These are phyloP conservation scores for Acanthamoeba royreba DNA, from an alignment of 208 protist species.

Conservation along the genomic window DNA sequence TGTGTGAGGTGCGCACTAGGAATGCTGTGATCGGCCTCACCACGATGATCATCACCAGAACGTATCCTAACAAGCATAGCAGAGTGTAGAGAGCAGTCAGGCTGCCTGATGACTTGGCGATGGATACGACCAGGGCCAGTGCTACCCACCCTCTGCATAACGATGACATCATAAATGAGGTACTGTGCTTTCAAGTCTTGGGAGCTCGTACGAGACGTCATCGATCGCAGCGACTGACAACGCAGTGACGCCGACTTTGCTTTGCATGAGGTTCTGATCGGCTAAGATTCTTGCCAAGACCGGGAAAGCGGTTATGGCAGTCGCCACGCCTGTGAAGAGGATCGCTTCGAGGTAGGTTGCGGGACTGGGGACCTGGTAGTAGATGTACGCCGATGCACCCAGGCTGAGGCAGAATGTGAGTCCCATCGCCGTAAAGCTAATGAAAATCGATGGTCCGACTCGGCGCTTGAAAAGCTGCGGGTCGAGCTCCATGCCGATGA, in stretches of 20 bases:
- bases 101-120: conserved; percentile 27
- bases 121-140: conserved; percentile 65
- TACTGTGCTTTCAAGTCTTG: no score
- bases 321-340: conserved; percentile 70
- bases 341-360: conserved; percentile 50
- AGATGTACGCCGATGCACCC: conserved; percentile 6
- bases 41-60: conserved; percentile 59
- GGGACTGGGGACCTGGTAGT: neutral
- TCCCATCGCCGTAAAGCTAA: conserved; percentile 8
- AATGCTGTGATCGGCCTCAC: conserved; percentile 30
- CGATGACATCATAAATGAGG: neutral
- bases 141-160: conserved; percentile 60
- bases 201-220: conserved; percentile 58
- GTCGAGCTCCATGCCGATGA: conserved; percentile 60
- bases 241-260: conserved; percentile 60
- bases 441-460: conserved; percentile 35
- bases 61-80: conserved; percentile 50
- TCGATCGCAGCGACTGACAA: conserved; percentile 70
- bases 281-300: conserved; percentile 73
- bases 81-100: conserved; percentile 66
- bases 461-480: conserved; percentile 43
- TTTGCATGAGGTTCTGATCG: conserved; percentile 60
- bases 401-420: neutral
- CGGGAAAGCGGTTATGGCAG: conserved; percentile 75
- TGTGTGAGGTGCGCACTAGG: neutral